These are phyloP conservation scores for Mediolabrus comicus DNA, from an alignment of 108 stramenopile genomes.

Conservation along the genomic window DNA sequence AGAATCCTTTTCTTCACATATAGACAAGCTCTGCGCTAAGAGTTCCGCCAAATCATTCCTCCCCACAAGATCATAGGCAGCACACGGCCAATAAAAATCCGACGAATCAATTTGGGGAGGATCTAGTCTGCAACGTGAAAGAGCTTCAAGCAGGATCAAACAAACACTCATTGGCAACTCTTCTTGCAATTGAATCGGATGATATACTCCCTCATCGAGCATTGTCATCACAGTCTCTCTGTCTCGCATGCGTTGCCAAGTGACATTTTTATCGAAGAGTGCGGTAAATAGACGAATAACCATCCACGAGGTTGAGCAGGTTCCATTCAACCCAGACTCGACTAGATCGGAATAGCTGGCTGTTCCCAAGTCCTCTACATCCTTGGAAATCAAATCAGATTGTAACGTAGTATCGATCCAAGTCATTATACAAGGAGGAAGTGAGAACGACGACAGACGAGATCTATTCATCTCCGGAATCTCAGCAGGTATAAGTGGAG, in stretches of 20 bases:
- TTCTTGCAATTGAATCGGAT: slow-evolving; percentile 45
- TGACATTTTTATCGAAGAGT: slow-evolving; percentile 22
- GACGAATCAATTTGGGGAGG: slow-evolving; percentile 36
- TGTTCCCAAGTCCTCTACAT: slow-evolving; percentile 16
- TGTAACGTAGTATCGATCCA: slow-evolving; percentile 41
- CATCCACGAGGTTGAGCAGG: slow-evolving; percentile 48
- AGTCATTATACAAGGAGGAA: slow-evolving; percentile 43
- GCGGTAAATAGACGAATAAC: slow-evolving; percentile 49
- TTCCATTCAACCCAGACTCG: slow-evolving; percentile 40
- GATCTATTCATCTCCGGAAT: background rate
- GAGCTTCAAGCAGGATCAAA: slow-evolving; percentile 70
- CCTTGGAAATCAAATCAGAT: background rate
- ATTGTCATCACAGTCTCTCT: slow-evolving; percentile 44
- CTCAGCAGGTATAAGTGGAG: slow-evolving; percentile 3
- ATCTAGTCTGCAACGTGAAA: slow-evolving; percentile 58
- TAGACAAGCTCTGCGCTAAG: slow-evolving; percentile 3
- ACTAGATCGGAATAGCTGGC: slow-evolving; percentile 17
- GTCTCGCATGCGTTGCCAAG: slow-evolving; percentile 22
- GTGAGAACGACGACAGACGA: slow-evolving; percentile 20
- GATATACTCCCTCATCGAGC: slow-evolving; percentile 68
- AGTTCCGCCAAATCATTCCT: slow-evolving; percentile 72
- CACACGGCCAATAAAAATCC: slow-evolving; percentile 40
- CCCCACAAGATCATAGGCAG: slow-evolving; percentile 75
- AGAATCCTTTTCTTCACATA: background rate
- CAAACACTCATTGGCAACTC: slow-evolving; percentile 61